Evolutionary conservation across 495 filamentous ascomycete species (phyloP).

Genomic region (Xylaria nigripes): DNA sequence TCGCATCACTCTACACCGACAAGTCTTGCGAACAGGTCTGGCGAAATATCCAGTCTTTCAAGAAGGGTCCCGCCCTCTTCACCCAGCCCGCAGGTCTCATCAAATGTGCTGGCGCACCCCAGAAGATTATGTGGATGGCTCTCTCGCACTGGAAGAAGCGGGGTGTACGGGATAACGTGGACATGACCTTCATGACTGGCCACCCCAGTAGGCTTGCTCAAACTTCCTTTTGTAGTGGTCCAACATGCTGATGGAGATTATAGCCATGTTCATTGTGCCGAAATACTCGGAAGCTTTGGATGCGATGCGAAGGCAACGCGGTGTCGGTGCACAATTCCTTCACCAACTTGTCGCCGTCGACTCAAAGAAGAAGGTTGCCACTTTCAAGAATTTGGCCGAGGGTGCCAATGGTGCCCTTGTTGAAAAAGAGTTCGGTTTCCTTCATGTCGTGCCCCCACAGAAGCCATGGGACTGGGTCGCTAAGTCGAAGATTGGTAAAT

Average conservation of each 20-base stretch:
- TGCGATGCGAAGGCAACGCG: conserved; percentile 51
- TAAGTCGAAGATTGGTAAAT: conserved; percentile 23
- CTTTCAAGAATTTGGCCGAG: conserved; percentile 23
- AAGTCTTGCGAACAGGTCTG: conserved; percentile 53
- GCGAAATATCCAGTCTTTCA: conserved; percentile 45
- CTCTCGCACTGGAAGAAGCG: conserved; percentile 55
- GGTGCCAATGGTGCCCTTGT: conserved; percentile 29
- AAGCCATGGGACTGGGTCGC: conserved; percentile 27
- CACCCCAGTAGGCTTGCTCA: conserved; percentile 32
- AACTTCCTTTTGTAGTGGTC: neutral
- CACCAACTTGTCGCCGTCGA: conserved; percentile 58
- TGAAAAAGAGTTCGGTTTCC: conserved; percentile 47
- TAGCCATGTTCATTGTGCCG: conserved; percentile 58
- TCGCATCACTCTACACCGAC: conserved; percentile 60
- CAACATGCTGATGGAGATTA: conserved; percentile 2
- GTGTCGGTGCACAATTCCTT: conserved; percentile 57
- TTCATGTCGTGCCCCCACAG: conserved; percentile 35
- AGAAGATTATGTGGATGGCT: conserved; percentile 66
- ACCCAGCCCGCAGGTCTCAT: conserved; percentile 58
- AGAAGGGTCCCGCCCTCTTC: conserved; percentile 56
- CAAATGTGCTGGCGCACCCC: conserved; percentile 63
- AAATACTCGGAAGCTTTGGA: conserved; percentile 59
- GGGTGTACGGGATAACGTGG: conserved; percentile 52
- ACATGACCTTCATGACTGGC: conserved; percentile 57
- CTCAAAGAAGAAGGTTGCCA: conserved; percentile 28